phyloP scores from a whole-genome alignment of 2,329 filamentous ascomycete species.

The Colletotrichum liriopes region DNA sequence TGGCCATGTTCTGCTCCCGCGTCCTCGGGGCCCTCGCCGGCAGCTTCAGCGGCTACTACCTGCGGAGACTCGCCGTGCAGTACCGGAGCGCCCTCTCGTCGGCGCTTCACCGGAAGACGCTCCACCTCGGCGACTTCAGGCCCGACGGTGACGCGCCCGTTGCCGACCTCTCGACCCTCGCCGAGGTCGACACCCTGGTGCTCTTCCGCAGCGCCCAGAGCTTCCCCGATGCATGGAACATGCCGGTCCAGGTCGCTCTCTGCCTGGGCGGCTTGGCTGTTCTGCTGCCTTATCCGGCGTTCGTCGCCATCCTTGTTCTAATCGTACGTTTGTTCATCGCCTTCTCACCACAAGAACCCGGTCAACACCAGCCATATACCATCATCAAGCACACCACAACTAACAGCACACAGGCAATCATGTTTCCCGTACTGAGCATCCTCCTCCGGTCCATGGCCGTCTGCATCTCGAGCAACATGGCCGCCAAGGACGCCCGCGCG shows the following conservation, averaged over 20 bases:
- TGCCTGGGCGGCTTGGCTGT: constrained; percentile 8
- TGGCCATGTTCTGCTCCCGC: constrained; percentile 8
- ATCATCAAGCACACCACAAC: too few relatives aligned
- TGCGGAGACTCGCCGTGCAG: background rate
- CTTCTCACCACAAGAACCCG: too few relatives aligned
- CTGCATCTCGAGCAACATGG: constrained; percentile 4
- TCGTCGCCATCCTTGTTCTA: constrained; percentile 1
- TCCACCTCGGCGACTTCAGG: background rate
- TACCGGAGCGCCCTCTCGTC: background rate
- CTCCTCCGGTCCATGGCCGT: constrained; percentile 8
- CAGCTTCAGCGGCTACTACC: constrained; percentile 1
- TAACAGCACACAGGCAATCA: background rate
- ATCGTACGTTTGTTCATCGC: background rate
- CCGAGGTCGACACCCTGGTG: background rate
- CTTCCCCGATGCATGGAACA: background rate
- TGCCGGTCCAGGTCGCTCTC: constrained; percentile 7
- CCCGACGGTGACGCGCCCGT: background rate
- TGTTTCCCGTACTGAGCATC: background rate
- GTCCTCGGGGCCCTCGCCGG: constrained; percentile 2
- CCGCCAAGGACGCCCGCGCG: constrained; percentile 6
- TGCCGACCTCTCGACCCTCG: too few relatives aligned
- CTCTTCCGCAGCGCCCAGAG: constrained; percentile 6
- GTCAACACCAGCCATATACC: too few relatives aligned
- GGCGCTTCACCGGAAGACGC: constrained; percentile 2
- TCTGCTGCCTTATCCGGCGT: constrained; percentile 4